These are phyloP conservation scores for Ophiocordyceps polyrhachis-furcata DNA, from an alignment of 2,329 filamentous ascomycete species.

Conservation along the genomic window DNA sequence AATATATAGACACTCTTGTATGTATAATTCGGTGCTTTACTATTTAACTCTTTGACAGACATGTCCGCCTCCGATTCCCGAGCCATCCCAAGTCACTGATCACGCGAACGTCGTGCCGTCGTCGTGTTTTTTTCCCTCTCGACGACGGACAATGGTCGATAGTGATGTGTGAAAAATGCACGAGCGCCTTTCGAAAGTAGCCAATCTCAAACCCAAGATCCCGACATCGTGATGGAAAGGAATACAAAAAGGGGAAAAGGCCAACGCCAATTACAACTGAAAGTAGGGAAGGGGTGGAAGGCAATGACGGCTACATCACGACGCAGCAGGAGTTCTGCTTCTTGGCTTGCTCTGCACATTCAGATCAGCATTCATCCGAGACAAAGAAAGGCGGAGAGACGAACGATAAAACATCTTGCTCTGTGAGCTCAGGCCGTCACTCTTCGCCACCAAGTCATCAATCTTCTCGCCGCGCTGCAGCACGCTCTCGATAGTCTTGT, in stretches of 20 bases:
- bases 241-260: slow-evolving; percentile 6
- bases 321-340: slow-evolving; percentile 65
- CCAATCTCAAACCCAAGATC: slow-evolving; percentile 11
- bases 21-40: not conserved
- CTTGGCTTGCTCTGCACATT: slow-evolving; percentile 41
- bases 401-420: slow-evolving; percentile 96
- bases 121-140: not conserved
- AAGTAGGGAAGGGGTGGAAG: slow-evolving; percentile 9
- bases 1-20: not conserved
- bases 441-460: slow-evolving; percentile 83
- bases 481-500: slow-evolving; percentile 85
- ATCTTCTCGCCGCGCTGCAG: slow-evolving; percentile 92
- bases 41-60: not conserved
- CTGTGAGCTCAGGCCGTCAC: slow-evolving; percentile 71
- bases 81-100: not conserved
- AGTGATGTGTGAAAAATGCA: not conserved
- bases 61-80: not conserved
- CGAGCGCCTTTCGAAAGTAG: slow-evolving; percentile 6
- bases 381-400: slow-evolving; percentile 9
- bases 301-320: slow-evolving; percentile 34
- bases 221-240: slow-evolving; percentile 4
- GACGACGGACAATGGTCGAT: not conserved
- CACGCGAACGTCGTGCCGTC: not conserved
- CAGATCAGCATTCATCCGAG: slow-evolving; percentile 2
- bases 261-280: slow-evolving; percentile 7